A percentile compares a stretch with the other conserved stretches of the same genome.
Evolutionary conservation across 2,329 filamentous ascomycete species (phyloP).

Genomic region (Mycosphaerella arachidis): DNA sequence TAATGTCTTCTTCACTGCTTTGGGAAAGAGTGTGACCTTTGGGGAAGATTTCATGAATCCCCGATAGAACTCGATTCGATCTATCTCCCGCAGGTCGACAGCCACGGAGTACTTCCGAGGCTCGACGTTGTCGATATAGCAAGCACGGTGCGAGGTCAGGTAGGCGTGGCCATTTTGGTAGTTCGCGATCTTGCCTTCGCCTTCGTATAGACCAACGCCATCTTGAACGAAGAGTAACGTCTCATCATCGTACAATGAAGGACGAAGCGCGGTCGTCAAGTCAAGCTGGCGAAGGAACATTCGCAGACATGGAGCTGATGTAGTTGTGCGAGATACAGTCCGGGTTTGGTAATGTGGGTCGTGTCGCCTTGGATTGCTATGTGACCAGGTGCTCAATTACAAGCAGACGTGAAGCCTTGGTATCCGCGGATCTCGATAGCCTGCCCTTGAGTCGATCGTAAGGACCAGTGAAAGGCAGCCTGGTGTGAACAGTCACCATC

Average conservation of each 20-base stretch:
- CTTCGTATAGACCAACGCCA: slow-evolving; percentile 94
- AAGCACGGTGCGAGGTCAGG: slow-evolving; percentile 88
- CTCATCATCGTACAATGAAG: slow-evolving; percentile 88
- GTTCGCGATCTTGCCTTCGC: slow-evolving; percentile 90
- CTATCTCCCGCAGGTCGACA: slow-evolving; percentile 84
- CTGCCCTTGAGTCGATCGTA: too few species aligned
- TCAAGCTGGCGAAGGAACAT: slow-evolving; percentile 98
- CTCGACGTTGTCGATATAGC: slow-evolving; percentile 86
- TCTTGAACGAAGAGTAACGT: slow-evolving; percentile 94
- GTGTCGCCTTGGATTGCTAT: not conserved
- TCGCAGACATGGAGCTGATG: slow-evolving; percentile 38
- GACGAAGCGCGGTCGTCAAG: slow-evolving; percentile 91
- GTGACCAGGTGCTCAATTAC: not conserved
- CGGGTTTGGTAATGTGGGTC: not conserved
- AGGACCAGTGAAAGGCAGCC: too few species aligned
- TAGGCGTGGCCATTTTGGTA: slow-evolving; percentile 97
- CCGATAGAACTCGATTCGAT: slow-evolving; percentile 84
- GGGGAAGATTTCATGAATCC: slow-evolving; percentile 92
- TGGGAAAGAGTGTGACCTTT: slow-evolving; percentile 85
- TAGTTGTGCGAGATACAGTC: not conserved
- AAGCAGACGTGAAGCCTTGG: too few species aligned
- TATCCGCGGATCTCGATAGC: too few species aligned
- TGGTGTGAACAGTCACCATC: too few species aligned
- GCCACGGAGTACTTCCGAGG: slow-evolving; percentile 80
- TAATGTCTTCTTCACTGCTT: slow-evolving; percentile 63